These are phyloP conservation scores for Aegilops speltoides DNA, from an alignment of 176 grass and related monocot genomes.

Conservation along the genomic window DNA sequence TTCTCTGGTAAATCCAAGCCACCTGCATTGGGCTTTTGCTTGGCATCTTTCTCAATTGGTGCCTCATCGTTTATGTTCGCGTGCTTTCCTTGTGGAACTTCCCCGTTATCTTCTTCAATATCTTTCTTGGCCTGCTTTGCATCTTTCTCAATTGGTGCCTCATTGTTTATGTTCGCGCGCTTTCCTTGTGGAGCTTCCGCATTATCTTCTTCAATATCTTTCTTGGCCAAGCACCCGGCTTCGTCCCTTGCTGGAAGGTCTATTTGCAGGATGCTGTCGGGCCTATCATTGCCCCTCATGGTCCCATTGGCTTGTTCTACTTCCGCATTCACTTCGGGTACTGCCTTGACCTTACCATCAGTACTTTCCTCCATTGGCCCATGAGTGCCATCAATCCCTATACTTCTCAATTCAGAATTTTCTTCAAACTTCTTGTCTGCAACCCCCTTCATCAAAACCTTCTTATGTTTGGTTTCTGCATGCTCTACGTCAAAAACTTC, in stretches of 20 bases:
- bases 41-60: neutral
- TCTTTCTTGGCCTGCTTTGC: neutral
- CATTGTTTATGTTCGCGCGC: neutral
- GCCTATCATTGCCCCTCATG: neutral
- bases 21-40: slow-evolving; percentile 21
- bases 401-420: slow-evolving; percentile 12
- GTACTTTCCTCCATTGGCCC: slow-evolving; percentile 11
- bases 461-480: neutral
- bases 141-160: neutral
- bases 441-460: neutral
- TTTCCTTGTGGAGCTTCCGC: slow-evolving; percentile 22
- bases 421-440: neutral
- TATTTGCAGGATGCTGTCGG: neutral
- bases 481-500: neutral
- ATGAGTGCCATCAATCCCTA: slow-evolving; percentile 8
- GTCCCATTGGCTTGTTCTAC: neutral
- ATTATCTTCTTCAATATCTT: neutral
- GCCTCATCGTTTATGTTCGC: neutral
- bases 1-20: neutral
- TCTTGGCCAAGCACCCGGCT: neutral
- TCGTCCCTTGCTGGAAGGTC: slow-evolving; percentile 16
- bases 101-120: neutral
- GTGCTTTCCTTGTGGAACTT: slow-evolving; percentile 29
- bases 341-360: slow-evolving; percentile 15
- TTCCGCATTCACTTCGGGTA: slow-evolving; percentile 18